Conservation (phyloP, 768 basidiomycete genomes). For the Favolaschia claudopus region DNA sequence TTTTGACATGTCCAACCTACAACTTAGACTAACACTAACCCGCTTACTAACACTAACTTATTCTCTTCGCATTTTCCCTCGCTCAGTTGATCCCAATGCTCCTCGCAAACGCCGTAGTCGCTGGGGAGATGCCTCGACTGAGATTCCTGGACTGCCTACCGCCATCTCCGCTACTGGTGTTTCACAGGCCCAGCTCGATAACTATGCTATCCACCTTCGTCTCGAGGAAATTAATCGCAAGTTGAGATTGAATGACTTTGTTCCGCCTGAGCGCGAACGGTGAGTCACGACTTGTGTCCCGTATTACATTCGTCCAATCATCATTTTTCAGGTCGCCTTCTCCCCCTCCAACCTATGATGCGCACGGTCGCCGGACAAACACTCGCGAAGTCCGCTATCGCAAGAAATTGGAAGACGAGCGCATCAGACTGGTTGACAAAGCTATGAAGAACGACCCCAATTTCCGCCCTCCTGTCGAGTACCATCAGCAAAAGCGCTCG, state of each 20-base stretch:
- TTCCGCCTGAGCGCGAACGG: slow-evolving; percentile 96
- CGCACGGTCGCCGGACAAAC: slow-evolving; percentile 97
- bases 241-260: slow-evolving; percentile 90
- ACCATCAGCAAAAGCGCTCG: slow-evolving; percentile 93
- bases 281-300: slow-evolving; percentile 38
- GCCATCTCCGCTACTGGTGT: slow-evolving; percentile 94
- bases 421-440: slow-evolving; percentile 90
- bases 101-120: slow-evolving; percentile 96
- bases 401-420: slow-evolving; percentile 93
- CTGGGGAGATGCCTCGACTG: slow-evolving; percentile 94
- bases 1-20: slow-evolving; percentile 49
- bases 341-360: slow-evolving; percentile 96
- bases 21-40: slow-evolving; percentile 60
- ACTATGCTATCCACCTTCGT: slow-evolving; percentile 95
- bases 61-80: slow-evolving; percentile 13
- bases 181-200: slow-evolving; percentile 94
- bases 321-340: slow-evolving; percentile 78
- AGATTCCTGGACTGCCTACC: slow-evolving; percentile 92
- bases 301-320: slow-evolving; percentile 36
- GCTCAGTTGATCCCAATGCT: slow-evolving; percentile 79
- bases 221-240: slow-evolving; percentile 98
- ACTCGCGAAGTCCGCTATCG: slow-evolving; percentile 98
- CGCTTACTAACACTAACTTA: slow-evolving; percentile 50
- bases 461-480: slow-evolving; percentile 96
- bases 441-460: slow-evolving; percentile 98